Base-by-base conservation (phyloP, 257 asterid genomes). In the Solanum lycopersicoides region DNA sequence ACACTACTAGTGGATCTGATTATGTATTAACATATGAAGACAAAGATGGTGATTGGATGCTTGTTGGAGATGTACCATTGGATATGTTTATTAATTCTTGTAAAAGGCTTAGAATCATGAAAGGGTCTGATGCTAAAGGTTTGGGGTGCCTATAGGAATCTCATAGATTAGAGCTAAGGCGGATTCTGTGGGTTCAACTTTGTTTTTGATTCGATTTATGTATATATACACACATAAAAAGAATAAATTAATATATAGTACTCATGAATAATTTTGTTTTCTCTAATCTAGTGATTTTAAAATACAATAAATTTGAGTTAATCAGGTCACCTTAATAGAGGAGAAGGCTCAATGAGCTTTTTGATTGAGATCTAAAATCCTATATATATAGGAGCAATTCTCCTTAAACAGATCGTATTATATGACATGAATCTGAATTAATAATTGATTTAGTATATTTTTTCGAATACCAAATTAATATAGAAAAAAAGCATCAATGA, bases 41-140 rank as follows among this genome's bases (percentile, higher is more conserved):
- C 84, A 79, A 79, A 14, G 84, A 79, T 44, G 84, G 65, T 79
- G 84, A 79, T 79, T 79, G 84, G 84, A 79, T 79, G 84, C 84
- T 79, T 45, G 84, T 79, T 79, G 84, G 84, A 77, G 83, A 77
- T 77, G 84, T 77, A 77, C 84, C 84, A 42, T 44, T 45, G 65
- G 25, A 25, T 44, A 79, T 79, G 84, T 25, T 79, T 53, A 25
- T 25, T 45, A 79, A 45, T 45, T 79, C 84, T 79, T 79, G 84
- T 34, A 79, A 15, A 79, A 79, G 84, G 15, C 41, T 79, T 14
- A 79, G 84, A 79, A 79, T 79, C 39, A 79, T 79, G 84, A 79
- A 79, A 79, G 84, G 65, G 65, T 79, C 25, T 79, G 84, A 79
- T 15, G 84, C 84, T 42, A 79, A 79, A 79, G 84, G 84, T 77